These are phyloP conservation scores for Astrocystis sublimbata DNA, from an alignment of 495 filamentous ascomycete species.

Conservation along the genomic window DNA sequence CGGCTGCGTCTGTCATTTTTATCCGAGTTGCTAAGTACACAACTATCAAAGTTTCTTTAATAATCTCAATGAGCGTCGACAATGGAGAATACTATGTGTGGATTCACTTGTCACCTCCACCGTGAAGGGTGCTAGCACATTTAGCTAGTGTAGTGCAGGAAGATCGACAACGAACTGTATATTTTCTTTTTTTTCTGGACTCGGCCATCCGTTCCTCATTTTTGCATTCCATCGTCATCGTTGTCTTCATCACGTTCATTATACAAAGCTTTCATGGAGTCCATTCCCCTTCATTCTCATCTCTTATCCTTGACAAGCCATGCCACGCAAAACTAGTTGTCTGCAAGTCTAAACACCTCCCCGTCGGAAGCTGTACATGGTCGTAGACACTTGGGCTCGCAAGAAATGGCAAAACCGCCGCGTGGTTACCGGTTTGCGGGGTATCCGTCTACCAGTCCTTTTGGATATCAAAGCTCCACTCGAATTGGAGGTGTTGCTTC, in stretches of 20 bases:
- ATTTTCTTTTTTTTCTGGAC: background rate
- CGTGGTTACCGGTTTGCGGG: background rate
- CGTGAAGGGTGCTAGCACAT: background rate
- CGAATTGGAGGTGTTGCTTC: constrained; percentile 80
- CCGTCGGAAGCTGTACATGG: background rate
- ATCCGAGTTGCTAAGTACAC: background rate
- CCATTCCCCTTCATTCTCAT: background rate
- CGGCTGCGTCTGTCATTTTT: background rate
- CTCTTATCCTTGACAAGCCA: background rate
- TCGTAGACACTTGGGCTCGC: background rate
- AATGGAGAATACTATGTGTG: background rate
- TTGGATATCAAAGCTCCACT: constrained; percentile 91
- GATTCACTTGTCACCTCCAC: background rate
- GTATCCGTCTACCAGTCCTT: constrained; percentile 76
- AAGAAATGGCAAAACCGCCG: background rate
- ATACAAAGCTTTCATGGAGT: constrained; percentile 2
- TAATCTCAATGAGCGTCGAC: background rate
- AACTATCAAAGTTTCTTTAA: background rate
- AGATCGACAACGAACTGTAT: background rate
- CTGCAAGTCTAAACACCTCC: background rate
- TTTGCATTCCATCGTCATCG: constrained; percentile 9
- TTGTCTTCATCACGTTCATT: constrained; percentile 4
- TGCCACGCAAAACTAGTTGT: background rate
- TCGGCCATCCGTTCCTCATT: background rate
- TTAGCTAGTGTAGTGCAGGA: background rate